Percentiles rank a stretch among this genome's conserved stretches.
Evolutionary conservation across 345 rosid genomes (phyloP).

Genomic region (Citrus sinensis): DVS_A1.0 CM039166.1:24618501-24619000

Average conservation of each 20-base stretch:
- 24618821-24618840: slow-evolving; percentile 27
- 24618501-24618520: slow-evolving; percentile 82
- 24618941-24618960: slow-evolving; percentile 79
- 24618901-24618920: slow-evolving; percentile 56
- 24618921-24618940: slow-evolving; percentile 83
- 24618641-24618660: background rate
- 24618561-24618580: slow-evolving; percentile 69
- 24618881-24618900: slow-evolving; percentile 1
- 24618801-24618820: slow-evolving; percentile 49
- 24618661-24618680: slow-evolving; percentile 16
- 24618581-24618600: slow-evolving; percentile 79
- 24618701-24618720: slow-evolving; percentile 72
- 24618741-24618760: slow-evolving; percentile 55
- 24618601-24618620: slow-evolving; percentile 17
- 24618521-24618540: slow-evolving; percentile 72
- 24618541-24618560: slow-evolving; percentile 63
- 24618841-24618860: background rate
- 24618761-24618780: slow-evolving; percentile 93
- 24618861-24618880: slow-evolving; percentile 14
- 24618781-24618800: slow-evolving; percentile 67
- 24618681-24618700: slow-evolving; percentile 92
- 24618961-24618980: slow-evolving; percentile 87
- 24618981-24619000: slow-evolving; percentile 10
- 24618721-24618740: slow-evolving; percentile 85
- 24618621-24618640: background rate